phyloP scores from a whole-genome alignment of 176 grass and related monocot species.

The Puya raimondii region DNA sequence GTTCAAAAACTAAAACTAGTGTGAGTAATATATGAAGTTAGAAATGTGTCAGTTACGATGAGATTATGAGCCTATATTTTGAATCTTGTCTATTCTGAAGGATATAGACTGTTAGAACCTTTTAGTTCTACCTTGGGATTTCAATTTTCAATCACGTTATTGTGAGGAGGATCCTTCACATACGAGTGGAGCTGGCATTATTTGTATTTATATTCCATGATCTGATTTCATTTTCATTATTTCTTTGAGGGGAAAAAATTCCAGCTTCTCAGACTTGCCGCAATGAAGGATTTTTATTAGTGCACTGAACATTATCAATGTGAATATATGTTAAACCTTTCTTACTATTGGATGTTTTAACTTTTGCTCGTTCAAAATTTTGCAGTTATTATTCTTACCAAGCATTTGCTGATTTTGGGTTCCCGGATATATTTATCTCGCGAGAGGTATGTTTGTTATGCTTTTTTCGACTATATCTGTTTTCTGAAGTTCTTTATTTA shows the following conservation, averaged over 20 bases:
- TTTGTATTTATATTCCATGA: background rate
- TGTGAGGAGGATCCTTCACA: no score
- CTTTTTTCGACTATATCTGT: background rate
- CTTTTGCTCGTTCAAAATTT: conserved; percentile 1
- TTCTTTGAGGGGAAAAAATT: background rate
- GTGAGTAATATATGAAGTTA: no score
- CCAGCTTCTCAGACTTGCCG: background rate
- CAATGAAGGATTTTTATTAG: background rate
- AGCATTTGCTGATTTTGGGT: conserved; percentile 86
- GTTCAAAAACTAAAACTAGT: no score
- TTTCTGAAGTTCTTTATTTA: background rate
- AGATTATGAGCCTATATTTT: no score
- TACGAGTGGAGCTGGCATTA: background rate
- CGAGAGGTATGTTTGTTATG: conserved; percentile 65
- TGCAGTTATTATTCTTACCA: conserved; percentile 93
- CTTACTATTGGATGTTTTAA: background rate
- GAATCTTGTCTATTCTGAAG: no score
- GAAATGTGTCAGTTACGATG: no score
- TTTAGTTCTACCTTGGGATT: no score
- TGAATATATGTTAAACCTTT: background rate
- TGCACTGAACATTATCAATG: background rate
- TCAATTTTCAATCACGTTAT: no score
- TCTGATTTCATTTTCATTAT: background rate
- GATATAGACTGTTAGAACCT: no score
- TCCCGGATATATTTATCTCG: conserved; percentile 94